phyloP scores from a whole-genome alignment of 768 basidiomycete species.

The Postia placenta region DNA sequence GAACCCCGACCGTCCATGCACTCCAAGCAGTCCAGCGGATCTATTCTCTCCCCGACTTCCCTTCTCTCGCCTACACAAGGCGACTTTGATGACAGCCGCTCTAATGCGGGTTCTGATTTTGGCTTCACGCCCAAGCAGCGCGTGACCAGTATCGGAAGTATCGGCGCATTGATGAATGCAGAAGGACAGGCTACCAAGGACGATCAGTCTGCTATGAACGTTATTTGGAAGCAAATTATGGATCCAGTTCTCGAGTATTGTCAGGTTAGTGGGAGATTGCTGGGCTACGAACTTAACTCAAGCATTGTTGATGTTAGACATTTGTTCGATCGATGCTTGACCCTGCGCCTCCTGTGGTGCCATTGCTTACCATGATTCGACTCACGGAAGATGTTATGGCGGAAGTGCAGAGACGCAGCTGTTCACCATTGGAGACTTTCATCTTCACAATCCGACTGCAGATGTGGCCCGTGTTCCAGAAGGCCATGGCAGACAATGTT shows the following conservation, averaged over 20 bases:
- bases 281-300: neutral
- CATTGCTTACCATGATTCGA: conserved; percentile 87
- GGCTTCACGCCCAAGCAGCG: conserved; percentile 20
- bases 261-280: conserved; percentile 41
- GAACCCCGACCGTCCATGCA: conserved; percentile 16
- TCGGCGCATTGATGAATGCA: conserved; percentile 6
- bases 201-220: conserved; percentile 52
- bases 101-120: conserved; percentile 42
- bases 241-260: conserved; percentile 88
- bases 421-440: conserved; percentile 75
- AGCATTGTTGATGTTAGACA: conserved; percentile 33
- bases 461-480: conserved; percentile 94
- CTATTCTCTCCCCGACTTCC: conserved; percentile 33
- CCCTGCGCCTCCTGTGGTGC: conserved; percentile 64
- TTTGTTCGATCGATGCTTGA: conserved; percentile 68
- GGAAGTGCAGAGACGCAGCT: conserved; percentile 72
- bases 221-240: conserved; percentile 87
- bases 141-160: conserved; percentile 17
- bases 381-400: conserved; percentile 75
- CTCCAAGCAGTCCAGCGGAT: conserved; percentile 14
- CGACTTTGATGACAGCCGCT: conserved; percentile 21
- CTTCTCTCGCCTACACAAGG: conserved; percentile 18
- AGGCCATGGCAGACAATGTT: conserved; percentile 76
- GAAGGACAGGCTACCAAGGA: conserved; percentile 29
- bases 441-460: conserved; percentile 75